These are phyloP conservation scores for Yamadazyma tumulicola DNA, from an alignment of 805 yeast genomes.

Conservation along the genomic window DNA sequence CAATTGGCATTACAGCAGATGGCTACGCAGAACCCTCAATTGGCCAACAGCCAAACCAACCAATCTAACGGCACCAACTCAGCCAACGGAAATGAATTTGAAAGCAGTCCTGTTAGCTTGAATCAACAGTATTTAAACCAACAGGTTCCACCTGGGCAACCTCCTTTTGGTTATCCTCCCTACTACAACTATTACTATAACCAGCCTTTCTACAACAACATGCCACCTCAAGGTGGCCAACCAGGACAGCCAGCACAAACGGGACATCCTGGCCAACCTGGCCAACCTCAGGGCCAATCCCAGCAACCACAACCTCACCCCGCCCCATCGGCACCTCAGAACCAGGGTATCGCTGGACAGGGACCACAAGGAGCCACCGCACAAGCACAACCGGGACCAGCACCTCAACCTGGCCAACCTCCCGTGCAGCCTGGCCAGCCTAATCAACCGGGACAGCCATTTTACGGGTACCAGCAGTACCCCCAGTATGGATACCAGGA, in stretches of 20 bases:
- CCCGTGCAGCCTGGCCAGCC: slow-evolving; percentile 16
- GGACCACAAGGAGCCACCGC: not conserved
- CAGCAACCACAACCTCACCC: slow-evolving; percentile 22
- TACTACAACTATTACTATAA: slow-evolving; percentile 38
- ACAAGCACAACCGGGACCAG: slow-evolving; percentile 16
- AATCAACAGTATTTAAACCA: slow-evolving; percentile 12
- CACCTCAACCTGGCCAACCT: slow-evolving; percentile 12
- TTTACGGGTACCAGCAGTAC: slow-evolving; percentile 45
- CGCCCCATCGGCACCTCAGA: slow-evolving; percentile 4
- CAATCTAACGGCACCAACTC: slow-evolving; percentile 14
- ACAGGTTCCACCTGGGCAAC: slow-evolving; percentile 9
- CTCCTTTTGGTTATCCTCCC: slow-evolving; percentile 36
- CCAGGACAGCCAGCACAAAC: too few relatives aligned
- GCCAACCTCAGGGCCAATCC: slow-evolving; percentile 18
- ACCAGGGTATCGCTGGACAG: not conserved
- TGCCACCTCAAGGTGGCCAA: slow-evolving; percentile 12
- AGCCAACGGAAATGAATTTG: slow-evolving; percentile 7
- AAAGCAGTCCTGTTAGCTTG: slow-evolving; percentile 9
- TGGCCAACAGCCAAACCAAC: slow-evolving; percentile 14
- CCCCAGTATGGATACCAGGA: slow-evolving; percentile 47
- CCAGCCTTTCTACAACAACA: slow-evolving; percentile 36
- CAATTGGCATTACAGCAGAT: slow-evolving; percentile 13
- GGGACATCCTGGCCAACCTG: too few relatives aligned
- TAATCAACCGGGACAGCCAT: slow-evolving; percentile 42
- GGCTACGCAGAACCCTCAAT: slow-evolving; percentile 13